phyloP scores from a whole-genome alignment of 2,329 filamentous ascomycete species.

The Neofusicoccum parvum region DNA sequence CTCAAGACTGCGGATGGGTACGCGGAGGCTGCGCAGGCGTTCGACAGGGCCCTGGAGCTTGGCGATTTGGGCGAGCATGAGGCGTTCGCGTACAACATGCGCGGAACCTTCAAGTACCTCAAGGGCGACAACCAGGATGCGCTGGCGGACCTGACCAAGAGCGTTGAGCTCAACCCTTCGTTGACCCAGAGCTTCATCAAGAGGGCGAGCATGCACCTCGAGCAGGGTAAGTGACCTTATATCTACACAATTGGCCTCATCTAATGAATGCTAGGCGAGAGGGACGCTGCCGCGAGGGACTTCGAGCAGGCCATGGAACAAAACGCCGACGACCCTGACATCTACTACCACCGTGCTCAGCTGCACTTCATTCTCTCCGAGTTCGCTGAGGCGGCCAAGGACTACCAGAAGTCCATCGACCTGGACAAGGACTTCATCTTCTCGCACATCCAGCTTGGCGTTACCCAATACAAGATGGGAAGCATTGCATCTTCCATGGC shows the following conservation, averaged over 20 bases:
- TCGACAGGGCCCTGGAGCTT: constrained; percentile 84
- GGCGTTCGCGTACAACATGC: constrained; percentile 92
- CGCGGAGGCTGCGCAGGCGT: constrained; percentile 80
- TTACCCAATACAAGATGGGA: constrained; percentile 99
- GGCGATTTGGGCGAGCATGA: constrained; percentile 80
- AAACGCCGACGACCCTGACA: constrained; percentile 88
- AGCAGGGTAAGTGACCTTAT: constrained; percentile 66
- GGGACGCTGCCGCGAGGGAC: constrained; percentile 82
- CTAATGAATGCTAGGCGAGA: constrained; percentile 60
- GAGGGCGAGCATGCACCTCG: constrained; percentile 95
- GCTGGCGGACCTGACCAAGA: constrained; percentile 84
- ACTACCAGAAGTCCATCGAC: constrained; percentile 99
- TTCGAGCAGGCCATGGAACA: constrained; percentile 84
- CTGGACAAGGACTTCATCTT: constrained; percentile 96
- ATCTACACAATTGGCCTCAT: background rate
- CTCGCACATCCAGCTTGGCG: constrained; percentile 98
- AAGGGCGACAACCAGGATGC: constrained; percentile 84
- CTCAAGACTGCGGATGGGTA: constrained; percentile 91
- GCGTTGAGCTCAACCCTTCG: constrained; percentile 82
- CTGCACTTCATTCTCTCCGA: constrained; percentile 97
- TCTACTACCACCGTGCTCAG: constrained; percentile 98
- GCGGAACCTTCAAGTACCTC: constrained; percentile 92
- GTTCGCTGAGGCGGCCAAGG: constrained; percentile 90
- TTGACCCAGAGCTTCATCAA: constrained; percentile 98
- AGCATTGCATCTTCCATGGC: constrained; percentile 98